Base-by-base conservation (phyloP, 352 stramenopile genomes). In the Pythium sukuiense region DNA sequence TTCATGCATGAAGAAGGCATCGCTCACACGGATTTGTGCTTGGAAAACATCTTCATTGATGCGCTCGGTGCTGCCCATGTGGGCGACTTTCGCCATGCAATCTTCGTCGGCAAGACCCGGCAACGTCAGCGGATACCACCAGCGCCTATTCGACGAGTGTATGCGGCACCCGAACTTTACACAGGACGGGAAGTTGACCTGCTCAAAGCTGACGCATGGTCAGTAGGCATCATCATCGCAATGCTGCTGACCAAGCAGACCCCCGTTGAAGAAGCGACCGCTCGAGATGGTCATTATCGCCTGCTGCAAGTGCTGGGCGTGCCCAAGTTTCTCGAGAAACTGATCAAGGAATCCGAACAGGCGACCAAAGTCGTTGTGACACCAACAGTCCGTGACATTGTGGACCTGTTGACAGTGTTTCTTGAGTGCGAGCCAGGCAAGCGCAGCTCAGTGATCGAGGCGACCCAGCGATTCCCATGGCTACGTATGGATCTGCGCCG, bases 161-260 rank as follows among this genome's bases (percentile, higher is more conserved):
- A 73, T 29, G 62, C 41, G 6, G 65, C 65, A 3, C 69, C 69
- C 12, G 69, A 76, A 45, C 54, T 73, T 2, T 61, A 62, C 18
- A 35, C 59, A 7, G 69, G 60, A 16, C 56, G 55, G 32, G 55
- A 69, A 39, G 54, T 72, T n/a, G 67, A 76, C 54, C 46, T 72
- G 9, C 8, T 67, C 14, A 75, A 72, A 63, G 57, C 64, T 13
- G 71, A 78, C 16, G 65, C 69, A n/a, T 78, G 71, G 67, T 78
- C 71, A 2, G 20, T 76, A 1, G 71, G 71, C 2, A 61, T 78
- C 43, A 61, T 75, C 8, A 57, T 78, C 13, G 45, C 67, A 16
- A 75, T 67, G 65, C 24, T 76, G 26, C 33, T 72, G 3, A 72
- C 69, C 5, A 61, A 54, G 55, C 37, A 65, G 27, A 39, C 14